Evolutionary conservation across 2,329 filamentous ascomycete species (phyloP).

Genomic region (Pyricularia pennisetigena): DNA sequence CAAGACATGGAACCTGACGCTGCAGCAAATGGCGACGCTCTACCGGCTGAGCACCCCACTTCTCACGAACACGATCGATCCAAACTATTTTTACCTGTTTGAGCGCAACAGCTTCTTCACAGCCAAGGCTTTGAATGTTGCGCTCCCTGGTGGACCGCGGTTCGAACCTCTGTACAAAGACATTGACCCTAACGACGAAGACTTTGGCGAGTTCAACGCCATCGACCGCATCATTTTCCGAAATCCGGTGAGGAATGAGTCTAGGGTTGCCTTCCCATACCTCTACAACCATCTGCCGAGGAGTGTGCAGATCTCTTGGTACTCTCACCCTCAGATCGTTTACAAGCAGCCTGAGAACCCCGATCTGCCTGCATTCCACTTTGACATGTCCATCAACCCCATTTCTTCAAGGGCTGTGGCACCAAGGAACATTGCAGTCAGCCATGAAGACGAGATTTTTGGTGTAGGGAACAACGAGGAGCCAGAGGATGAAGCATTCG

Average conservation of each 20-base stretch:
- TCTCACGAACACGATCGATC: conserved; percentile 83
- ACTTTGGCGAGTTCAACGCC: conserved; percentile 98
- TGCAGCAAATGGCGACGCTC: conserved; percentile 93
- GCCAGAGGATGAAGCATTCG: conserved; percentile 72
- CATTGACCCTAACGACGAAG: conserved; percentile 96
- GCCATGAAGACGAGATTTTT: conserved; percentile 90
- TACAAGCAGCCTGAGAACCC: conserved; percentile 83
- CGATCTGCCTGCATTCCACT: conserved; percentile 90
- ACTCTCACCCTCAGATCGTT: conserved; percentile 86
- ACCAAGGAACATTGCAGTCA: conserved; percentile 84
- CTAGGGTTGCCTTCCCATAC: conserved; percentile 86
- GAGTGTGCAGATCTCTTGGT: conserved; percentile 89
- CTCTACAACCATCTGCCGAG: conserved; percentile 94
- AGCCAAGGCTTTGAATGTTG: conserved; percentile 93
- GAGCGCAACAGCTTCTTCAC: conserved; percentile 91
- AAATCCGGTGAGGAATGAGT: conserved; percentile 88
- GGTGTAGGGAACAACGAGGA: conserved; percentile 66
- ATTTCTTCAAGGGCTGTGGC: conserved; percentile 92
- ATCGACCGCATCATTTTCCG: conserved; percentile 99
- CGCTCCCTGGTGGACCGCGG: conserved; percentile 90
- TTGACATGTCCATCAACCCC: conserved; percentile 94
- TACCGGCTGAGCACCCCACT: conserved; percentile 87
- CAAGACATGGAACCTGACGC: conserved; percentile 84
- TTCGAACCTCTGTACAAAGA: conserved; percentile 98
- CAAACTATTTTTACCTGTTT: conserved; percentile 98